A percentile compares a stretch with the other conserved stretches of the same genome.
Conservation (phyloP, 345 rosid genomes). For the Citrus trifoliata region DNA sequence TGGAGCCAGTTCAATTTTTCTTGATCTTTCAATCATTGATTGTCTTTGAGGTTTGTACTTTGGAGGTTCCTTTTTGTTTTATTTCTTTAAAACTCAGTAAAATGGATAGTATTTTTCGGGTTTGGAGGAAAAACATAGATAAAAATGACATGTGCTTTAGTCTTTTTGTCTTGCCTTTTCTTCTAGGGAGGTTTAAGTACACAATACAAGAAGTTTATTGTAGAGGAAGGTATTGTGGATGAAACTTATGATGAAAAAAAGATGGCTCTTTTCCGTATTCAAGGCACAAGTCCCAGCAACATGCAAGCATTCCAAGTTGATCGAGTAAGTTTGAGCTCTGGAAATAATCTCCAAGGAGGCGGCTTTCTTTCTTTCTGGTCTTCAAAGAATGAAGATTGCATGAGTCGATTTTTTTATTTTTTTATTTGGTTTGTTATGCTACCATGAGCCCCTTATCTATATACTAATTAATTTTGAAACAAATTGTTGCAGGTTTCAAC, state of each 20-base stretch:
- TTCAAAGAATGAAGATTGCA: constrained; percentile 1
- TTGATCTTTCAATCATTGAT: constrained; percentile 48
- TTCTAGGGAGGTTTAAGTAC: constrained; percentile 67
- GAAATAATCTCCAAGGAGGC: constrained; percentile 1
- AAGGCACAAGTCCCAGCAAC: constrained; percentile 55
- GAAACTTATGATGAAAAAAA: constrained; percentile 47
- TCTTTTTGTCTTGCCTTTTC: constrained; percentile 12
- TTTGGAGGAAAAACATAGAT: background rate
- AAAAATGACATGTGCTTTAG: constrained; percentile 2
- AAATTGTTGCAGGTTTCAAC: constrained; percentile 52
- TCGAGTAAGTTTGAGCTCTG: constrained; percentile 40
- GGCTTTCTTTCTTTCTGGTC: background rate
- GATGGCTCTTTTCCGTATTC: constrained; percentile 67
- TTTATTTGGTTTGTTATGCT: too few species aligned
- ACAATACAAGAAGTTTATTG: constrained; percentile 44
- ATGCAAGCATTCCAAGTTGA: constrained; percentile 91
- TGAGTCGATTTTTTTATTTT: too few species aligned
- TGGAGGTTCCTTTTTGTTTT: background rate
- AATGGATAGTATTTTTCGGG: background rate
- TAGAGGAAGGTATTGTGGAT: constrained; percentile 38
- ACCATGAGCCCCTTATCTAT: background rate
- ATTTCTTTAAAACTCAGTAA: background rate
- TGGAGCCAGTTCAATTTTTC: constrained; percentile 68
- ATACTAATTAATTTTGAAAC: constrained; percentile 13
- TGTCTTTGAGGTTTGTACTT: constrained; percentile 53